Percentiles rank a stretch among this genome's conserved stretches.
phyloP scores from a whole-genome alignment of 768 basidiomycete species.

The Tulasnella sp. region DNA sequence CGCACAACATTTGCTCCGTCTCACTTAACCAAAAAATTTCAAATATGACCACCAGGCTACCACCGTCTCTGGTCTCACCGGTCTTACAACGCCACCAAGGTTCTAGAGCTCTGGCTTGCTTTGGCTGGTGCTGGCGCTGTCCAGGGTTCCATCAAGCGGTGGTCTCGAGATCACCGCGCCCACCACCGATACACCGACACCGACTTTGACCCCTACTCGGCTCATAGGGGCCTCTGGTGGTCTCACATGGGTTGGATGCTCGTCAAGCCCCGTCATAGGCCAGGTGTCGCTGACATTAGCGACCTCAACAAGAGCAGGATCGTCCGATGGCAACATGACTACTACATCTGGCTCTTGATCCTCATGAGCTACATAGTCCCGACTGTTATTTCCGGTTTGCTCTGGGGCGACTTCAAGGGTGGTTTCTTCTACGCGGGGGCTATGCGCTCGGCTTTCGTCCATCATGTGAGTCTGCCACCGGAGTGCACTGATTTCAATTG shows the following conservation, averaged over 20 bases:
- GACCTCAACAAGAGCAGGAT: constrained; percentile 81
- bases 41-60: constrained; percentile 60
- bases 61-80: constrained; percentile 98
- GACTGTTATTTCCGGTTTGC: constrained; percentile 72
- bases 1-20: constrained; percentile 18
- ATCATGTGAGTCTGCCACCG: constrained; percentile 62
- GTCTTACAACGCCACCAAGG: constrained; percentile 86
- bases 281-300: constrained; percentile 87
- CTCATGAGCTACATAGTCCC: constrained; percentile 74
- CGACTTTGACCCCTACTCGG: constrained; percentile 94
- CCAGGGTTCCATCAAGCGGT: constrained; percentile 98
- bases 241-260: constrained; percentile 95
- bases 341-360: constrained; percentile 73
- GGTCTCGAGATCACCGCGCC: constrained; percentile 96
- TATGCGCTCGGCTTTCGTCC: constrained; percentile 78
- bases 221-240: constrained; percentile 84
- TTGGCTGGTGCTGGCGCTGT: constrained; percentile 88
- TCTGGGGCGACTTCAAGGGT: constrained; percentile 85
- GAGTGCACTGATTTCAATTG: neutral
- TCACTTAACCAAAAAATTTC: constrained; percentile 22
- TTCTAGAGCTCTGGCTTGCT: constrained; percentile 84
- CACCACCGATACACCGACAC: constrained; percentile 98
- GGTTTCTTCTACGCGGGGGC: constrained; percentile 87
- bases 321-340: constrained; percentile 84
- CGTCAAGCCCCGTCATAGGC: constrained; percentile 84